These are phyloP conservation scores for Starmerella lactis-condensi DNA, from an alignment of 805 yeast species.

Conservation along the genomic window DNA sequence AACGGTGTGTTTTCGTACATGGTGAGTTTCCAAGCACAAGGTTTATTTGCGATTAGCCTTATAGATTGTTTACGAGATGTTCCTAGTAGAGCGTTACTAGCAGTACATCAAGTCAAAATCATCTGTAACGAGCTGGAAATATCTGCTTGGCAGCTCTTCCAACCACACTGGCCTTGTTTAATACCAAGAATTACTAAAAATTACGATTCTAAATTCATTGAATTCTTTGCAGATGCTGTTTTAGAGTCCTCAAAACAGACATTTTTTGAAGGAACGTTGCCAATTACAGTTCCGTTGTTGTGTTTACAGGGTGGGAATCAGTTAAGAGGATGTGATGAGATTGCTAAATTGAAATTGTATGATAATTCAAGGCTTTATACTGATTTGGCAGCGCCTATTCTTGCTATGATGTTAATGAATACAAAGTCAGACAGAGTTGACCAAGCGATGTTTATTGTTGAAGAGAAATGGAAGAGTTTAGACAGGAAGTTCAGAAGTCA, in stretches of 20 bases:
- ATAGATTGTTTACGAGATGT: conserved; percentile 46
- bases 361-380: conserved; percentile 32
- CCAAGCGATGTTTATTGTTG: conserved; percentile 8
- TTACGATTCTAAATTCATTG: conserved; percentile 34
- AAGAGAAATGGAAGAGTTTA: conserved; percentile 5
- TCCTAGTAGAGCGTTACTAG: conserved; percentile 45
- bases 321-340: conserved; percentile 39
- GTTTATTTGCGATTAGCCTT: conserved; percentile 28
- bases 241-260: conserved; percentile 37
- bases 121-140: conserved; percentile 38
- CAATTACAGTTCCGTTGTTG: conserved; percentile 59
- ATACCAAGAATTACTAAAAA: conserved; percentile 9
- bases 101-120: conserved; percentile 41
- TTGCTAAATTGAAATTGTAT: conserved; percentile 36
- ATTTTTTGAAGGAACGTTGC: conserved; percentile 50
- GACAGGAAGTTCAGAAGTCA: conserved; percentile 6
- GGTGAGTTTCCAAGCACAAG: conserved; percentile 9
- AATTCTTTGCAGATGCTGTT: conserved; percentile 43
- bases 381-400: conserved; percentile 21
- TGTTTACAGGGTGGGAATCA: conserved; percentile 38
- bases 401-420: conserved; percentile 23
- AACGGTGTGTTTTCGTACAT: conserved; percentile 5
- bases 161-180: conserved; percentile 44
- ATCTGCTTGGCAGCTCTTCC: conserved; percentile 62
- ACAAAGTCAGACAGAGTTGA: conserved; percentile 3